Evolutionary conservation across 805 yeast species (phyloP).

Genomic region (Suhomyces sp.): DNA sequence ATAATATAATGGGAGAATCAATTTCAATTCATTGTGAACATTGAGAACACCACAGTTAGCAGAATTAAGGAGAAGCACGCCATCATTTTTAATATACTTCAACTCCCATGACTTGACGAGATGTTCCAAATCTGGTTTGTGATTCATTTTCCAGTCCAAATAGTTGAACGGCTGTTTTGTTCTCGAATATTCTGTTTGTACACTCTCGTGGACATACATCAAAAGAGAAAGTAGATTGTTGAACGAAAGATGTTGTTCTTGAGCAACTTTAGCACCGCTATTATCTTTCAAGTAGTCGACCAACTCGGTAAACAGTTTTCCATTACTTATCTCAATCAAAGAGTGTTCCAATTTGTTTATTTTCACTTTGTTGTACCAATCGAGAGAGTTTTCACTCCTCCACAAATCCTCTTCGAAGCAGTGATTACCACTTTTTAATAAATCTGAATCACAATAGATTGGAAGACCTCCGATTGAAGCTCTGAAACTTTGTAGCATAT

Average conservation of each 20-base stretch:
- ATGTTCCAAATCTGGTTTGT: constrained; percentile 57
- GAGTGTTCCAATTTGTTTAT: constrained; percentile 38
- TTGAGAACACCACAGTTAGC: constrained; percentile 49
- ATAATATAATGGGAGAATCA: constrained; percentile 64
- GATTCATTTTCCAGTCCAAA: constrained; percentile 64
- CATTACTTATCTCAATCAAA: constrained; percentile 57
- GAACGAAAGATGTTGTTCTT: constrained; percentile 37
- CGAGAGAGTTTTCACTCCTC: constrained; percentile 47
- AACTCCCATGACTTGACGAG: constrained; percentile 69
- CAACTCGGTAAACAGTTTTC: constrained; percentile 47
- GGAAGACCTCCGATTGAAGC: constrained; percentile 44
- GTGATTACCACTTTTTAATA: constrained; percentile 63
- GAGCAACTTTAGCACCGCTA: constrained; percentile 2
- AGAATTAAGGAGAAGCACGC: constrained; percentile 54
- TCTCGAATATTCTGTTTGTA: constrained; percentile 50
- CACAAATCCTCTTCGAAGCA: constrained; percentile 62
- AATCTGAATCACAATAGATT: constrained; percentile 39
- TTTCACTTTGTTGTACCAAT: constrained; percentile 46
- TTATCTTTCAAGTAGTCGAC: constrained; percentile 47
- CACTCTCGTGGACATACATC: constrained; percentile 65
- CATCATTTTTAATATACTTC: constrained; percentile 60
- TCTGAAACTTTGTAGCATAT: constrained; percentile 49
- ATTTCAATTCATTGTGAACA: constrained; percentile 55
- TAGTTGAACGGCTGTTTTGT: constrained; percentile 41
- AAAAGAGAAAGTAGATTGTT: constrained; percentile 55